A percentile compares a stretch with the other conserved stretches of the same genome.
Conservation (phyloP, 768 basidiomycete genomes). For the Podaxis sp. region DNA sequence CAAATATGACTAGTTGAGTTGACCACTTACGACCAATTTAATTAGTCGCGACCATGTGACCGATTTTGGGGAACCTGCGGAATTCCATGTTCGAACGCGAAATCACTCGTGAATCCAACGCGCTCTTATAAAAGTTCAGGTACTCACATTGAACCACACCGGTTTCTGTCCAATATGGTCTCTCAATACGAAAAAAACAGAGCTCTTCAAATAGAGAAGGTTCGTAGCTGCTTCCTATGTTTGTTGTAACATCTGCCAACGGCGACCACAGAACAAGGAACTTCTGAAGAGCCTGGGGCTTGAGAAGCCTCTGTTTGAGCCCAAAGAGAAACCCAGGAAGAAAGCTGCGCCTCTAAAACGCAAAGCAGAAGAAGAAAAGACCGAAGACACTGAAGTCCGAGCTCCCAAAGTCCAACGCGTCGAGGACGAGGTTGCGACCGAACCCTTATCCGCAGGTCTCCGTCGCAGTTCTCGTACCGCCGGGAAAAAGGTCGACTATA, state of each 20-base stretch:
- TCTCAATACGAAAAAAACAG: slow-evolving; percentile 32
- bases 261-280: slow-evolving; percentile 37
- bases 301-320: slow-evolving; percentile 47
- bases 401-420: slow-evolving; percentile 32
- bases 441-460: slow-evolving; percentile 27
- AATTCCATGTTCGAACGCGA: neutral
- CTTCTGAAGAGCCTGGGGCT: slow-evolving; percentile 45
- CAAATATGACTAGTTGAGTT: neutral
- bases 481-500: slow-evolving; percentile 59
- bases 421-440: slow-evolving; percentile 23
- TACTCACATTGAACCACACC: neutral
- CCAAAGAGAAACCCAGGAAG: slow-evolving; percentile 39
- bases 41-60: slow-evolving; percentile 14
- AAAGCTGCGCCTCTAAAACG: slow-evolving; percentile 29
- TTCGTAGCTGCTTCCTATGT: neutral
- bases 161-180: slow-evolving; percentile 20
- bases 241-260: neutral
- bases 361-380: slow-evolving; percentile 22
- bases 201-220: slow-evolving; percentile 33
- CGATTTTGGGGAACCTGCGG: neutral
- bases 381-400: slow-evolving; percentile 19
- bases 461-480: slow-evolving; percentile 72
- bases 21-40: neutral
- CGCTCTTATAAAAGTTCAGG: neutral
- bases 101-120: neutral